A percentile compares a stretch with the other conserved stretches of the same genome.
phyloP scores from a whole-genome alignment of 1,284 basidiomycete species.

The Cryptococcus sp. region DNA sequence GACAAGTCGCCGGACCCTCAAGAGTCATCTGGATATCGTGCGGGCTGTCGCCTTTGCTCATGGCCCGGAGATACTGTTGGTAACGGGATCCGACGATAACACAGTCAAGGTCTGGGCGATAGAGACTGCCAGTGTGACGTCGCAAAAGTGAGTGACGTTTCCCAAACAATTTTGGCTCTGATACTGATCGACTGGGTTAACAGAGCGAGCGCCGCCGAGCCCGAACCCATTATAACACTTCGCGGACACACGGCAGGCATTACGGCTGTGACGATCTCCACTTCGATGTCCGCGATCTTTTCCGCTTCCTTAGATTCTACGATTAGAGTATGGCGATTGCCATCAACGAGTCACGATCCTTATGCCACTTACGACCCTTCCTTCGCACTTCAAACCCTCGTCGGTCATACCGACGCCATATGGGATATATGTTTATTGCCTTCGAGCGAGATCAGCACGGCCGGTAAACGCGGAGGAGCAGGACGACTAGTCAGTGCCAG shows the following conservation, averaged over 20 bases:
- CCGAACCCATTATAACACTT: constrained; percentile 86
- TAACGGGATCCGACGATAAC: constrained; percentile 90
- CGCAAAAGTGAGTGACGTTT: constrained; percentile 29
- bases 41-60: constrained; percentile 81
- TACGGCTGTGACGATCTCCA: constrained; percentile 82
- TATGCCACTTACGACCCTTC: constrained; percentile 87
- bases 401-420: constrained; percentile 90
- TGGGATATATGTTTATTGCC: constrained; percentile 78
- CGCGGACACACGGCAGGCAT: constrained; percentile 92
- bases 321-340: constrained; percentile 86
- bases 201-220: constrained; percentile 66
- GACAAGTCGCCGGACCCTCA: constrained; percentile 77
- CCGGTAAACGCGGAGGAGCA: constrained; percentile 16
- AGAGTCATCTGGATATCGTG: constrained; percentile 89
- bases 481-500: constrained; percentile 80
- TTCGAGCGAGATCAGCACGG: not conserved
- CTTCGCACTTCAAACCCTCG: constrained; percentile 72
- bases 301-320: constrained; percentile 89
- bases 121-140: constrained; percentile 35
- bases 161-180: not conserved
- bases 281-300: constrained; percentile 73
- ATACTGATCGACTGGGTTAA: not conserved
- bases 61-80: constrained; percentile 75
- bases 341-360: constrained; percentile 65
- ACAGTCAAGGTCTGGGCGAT: constrained; percentile 88